Evolutionary conservation across 2,329 filamentous ascomycete species (phyloP).

Genomic region (Beauveria rudraprayagi): DNA sequence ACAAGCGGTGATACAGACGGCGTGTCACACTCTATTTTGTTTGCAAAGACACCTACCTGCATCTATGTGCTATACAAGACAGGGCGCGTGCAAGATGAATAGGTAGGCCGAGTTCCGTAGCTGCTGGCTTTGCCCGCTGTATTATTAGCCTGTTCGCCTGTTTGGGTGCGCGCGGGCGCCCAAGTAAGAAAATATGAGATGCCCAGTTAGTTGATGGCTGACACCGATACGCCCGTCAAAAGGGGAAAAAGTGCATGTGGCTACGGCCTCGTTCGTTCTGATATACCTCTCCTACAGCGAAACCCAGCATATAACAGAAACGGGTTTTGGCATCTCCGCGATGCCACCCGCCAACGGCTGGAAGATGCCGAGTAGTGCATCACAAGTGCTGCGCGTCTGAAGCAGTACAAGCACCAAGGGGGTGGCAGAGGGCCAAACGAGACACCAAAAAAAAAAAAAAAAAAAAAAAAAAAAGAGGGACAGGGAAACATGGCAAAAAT

Average conservation of each 20-base stretch:
- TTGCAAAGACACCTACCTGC: not conserved
- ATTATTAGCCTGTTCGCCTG: not conserved
- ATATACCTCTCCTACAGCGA: not conserved
- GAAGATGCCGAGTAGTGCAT: slow-evolving; percentile 6
- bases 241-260: not conserved
- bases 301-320: not conserved
- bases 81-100: not conserved
- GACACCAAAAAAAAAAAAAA: too few relatives aligned
- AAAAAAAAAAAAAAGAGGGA: not conserved
- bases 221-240: not conserved
- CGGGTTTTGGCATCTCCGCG: not conserved
- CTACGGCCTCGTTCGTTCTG: not conserved
- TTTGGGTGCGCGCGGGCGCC: too few relatives aligned
- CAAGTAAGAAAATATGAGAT: too few relatives aligned
- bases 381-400: not conserved
- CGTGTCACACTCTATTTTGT: not conserved
- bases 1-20: slow-evolving; percentile 1
- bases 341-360: slow-evolving; percentile 9
- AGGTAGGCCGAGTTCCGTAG: not conserved
- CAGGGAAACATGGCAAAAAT: not conserved
- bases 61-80: not conserved
- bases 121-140: not conserved
- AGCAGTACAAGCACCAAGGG: slow-evolving; percentile 5
- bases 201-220: not conserved
- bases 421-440: slow-evolving; percentile 1